Percentiles rank a stretch among this genome's conserved stretches.
Evolutionary conservation across 2,329 filamentous ascomycete genomes (phyloP).

Genomic region (Aspergillus fumigatiaffinis): DNA sequence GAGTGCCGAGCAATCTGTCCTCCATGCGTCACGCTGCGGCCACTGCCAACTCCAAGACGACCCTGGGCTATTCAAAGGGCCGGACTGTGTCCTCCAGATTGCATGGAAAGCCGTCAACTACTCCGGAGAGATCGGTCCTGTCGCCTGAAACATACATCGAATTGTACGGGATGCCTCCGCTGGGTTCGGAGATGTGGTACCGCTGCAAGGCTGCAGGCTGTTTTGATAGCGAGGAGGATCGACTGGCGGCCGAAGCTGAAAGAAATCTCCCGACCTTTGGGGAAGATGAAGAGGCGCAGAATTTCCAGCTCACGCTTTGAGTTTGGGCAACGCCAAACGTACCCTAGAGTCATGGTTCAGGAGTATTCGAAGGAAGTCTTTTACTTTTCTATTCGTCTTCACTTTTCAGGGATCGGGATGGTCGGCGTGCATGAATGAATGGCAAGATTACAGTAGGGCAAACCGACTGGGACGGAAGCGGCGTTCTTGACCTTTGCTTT

Average conservation of each 20-base stretch:
- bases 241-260: slow-evolving; percentile 21
- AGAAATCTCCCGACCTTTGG: slow-evolving; percentile 29
- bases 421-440: neutral
- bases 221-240: slow-evolving; percentile 30
- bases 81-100: slow-evolving; percentile 42
- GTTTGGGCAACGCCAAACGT: neutral
- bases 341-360: neutral
- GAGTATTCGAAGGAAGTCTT: neutral
- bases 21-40: slow-evolving; percentile 58
- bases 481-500: slow-evolving; percentile 2
- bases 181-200: slow-evolving; percentile 43
- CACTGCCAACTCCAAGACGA: slow-evolving; percentile 69
- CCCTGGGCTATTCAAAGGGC: slow-evolving; percentile 80
- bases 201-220: slow-evolving; percentile 37
- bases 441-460: neutral
- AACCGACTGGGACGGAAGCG: neutral
- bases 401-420: slow-evolving; percentile 5
- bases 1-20: slow-evolving; percentile 48
- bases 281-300: slow-evolving; percentile 37
- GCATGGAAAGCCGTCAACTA: slow-evolving; percentile 21
- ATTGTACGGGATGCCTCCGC: slow-evolving; percentile 39
- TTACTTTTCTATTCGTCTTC: slow-evolving; percentile 10
- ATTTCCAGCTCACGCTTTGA: slow-evolving; percentile 40
- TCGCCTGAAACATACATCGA: slow-evolving; percentile 42
- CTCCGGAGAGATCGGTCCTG: slow-evolving; percentile 25